Percentiles rank a stretch among this genome's conserved stretches.
phyloP scores from a whole-genome alignment of 805 yeast species.

The Saturnispora zaruensis region DNA sequence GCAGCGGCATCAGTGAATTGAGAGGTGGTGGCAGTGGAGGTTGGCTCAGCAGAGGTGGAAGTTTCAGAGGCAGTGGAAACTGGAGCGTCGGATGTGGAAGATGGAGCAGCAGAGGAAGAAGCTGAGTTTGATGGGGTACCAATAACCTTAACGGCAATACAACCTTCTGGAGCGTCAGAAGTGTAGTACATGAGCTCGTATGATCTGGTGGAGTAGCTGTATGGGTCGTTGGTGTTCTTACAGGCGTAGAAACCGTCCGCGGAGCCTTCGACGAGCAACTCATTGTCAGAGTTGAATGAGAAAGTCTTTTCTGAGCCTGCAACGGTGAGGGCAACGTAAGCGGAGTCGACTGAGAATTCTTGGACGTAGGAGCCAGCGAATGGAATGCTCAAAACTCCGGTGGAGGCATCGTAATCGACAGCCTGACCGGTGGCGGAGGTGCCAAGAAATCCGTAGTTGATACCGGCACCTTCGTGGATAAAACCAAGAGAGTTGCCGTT shows the following conservation, averaged over 20 bases:
- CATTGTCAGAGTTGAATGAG: conserved; percentile 18
- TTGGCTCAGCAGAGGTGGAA: not conserved
- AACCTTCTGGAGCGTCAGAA: conserved; percentile 19
- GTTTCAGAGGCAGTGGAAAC: not conserved
- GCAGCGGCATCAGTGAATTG: conserved; percentile 6
- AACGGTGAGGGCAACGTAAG: conserved; percentile 13
- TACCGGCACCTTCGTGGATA: conserved; percentile 42
- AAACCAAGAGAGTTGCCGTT: conserved; percentile 25
- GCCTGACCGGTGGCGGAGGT: conserved; percentile 1
- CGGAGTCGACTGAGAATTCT: conserved; percentile 2
- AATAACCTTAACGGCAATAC: conserved; percentile 10
- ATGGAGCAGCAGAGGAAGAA: conserved; percentile 1
- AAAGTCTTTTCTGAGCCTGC: conserved; percentile 10
- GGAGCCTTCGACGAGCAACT: conserved; percentile 27
- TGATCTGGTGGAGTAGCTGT: conserved; percentile 27
- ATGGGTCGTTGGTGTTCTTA: conserved; percentile 38
- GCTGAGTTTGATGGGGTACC: not conserved
- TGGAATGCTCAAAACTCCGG: conserved; percentile 10
- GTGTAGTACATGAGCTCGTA: conserved; percentile 27
- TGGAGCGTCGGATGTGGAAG: conserved; percentile 1
- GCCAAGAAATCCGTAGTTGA: conserved; percentile 31
- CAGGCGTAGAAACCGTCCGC: conserved; percentile 33
- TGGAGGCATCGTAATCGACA: conserved; percentile 14
- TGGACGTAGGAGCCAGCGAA: conserved; percentile 1
- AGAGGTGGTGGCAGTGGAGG: not conserved